phyloP scores from a whole-genome alignment of 345 rosid species.

The Lenwebbia sp. region DNA sequence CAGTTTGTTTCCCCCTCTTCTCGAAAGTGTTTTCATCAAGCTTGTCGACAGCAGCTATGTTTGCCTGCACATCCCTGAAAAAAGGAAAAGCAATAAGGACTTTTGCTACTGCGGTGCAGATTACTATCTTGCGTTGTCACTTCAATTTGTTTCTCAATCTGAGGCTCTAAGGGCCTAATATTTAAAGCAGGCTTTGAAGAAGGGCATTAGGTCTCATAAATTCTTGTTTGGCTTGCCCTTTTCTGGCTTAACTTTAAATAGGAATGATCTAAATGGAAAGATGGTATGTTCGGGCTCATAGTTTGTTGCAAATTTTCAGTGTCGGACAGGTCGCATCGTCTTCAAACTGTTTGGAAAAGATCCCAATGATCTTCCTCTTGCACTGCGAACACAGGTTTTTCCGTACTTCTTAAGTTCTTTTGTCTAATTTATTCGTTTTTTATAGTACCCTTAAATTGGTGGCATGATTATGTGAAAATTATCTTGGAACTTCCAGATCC shows the following conservation, averaged over 20 bases:
- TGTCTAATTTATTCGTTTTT: neutral
- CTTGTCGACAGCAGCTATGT: neutral
- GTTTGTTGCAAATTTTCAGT: neutral
- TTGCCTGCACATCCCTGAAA: neutral
- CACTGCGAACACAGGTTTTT: neutral
- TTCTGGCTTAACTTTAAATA: neutral
- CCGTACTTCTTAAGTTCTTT: neutral
- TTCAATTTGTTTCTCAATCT: neutral
- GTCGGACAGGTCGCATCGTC: slow-evolving; percentile 1
- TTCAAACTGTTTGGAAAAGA: slow-evolving; percentile 5
- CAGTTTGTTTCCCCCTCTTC: neutral
- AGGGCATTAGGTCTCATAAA: neutral
- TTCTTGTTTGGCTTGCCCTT: neutral
- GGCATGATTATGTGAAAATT: neutral
- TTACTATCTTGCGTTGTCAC: neutral
- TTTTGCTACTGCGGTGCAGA: neutral
- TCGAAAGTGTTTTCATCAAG: neutral
- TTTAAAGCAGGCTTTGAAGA: neutral
- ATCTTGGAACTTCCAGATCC: slow-evolving; percentile 30
- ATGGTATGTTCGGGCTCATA: neutral
- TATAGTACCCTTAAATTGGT: neutral
- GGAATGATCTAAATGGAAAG: neutral
- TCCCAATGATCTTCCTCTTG: neutral
- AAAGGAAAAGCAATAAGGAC: neutral
- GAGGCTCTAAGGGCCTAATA: neutral